These are phyloP conservation scores for Phoma herbarum DNA, from an alignment of 2,329 filamentous ascomycete species.

Conservation along the genomic window DNA sequence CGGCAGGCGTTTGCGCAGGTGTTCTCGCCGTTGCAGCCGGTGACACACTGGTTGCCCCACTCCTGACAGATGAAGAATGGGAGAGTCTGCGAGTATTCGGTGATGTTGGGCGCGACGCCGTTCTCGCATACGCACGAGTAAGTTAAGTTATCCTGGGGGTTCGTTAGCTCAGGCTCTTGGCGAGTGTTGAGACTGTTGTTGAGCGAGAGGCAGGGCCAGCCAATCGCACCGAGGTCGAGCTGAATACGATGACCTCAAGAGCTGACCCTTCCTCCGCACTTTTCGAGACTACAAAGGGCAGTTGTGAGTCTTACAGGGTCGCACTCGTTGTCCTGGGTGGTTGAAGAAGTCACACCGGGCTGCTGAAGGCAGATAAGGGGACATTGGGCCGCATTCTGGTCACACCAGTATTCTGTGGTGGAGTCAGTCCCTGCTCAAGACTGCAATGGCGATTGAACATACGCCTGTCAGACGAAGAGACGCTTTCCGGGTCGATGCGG, in stretches of 20 bases:
- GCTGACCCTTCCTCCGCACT: background rate
- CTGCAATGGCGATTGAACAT: constrained; percentile 40
- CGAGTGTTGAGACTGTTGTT: constrained; percentile 16
- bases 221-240: constrained; percentile 2
- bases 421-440: constrained; percentile 28
- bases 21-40: constrained; percentile 64
- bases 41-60: constrained; percentile 74
- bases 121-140: constrained; percentile 78
- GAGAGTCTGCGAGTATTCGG: constrained; percentile 79
- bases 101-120: constrained; percentile 72
- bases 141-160: constrained; percentile 59
- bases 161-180: constrained; percentile 10
- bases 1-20: constrained; percentile 56
- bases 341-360: constrained; percentile 54
- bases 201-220: constrained; percentile 1
- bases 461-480: constrained; percentile 64
- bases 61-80: constrained; percentile 79
- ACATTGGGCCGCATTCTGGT: constrained; percentile 69
- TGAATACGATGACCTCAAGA: background rate
- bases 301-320: constrained; percentile 61
- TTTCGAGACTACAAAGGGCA: background rate
- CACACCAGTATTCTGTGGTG: constrained; percentile 69
- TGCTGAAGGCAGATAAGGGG: constrained; percentile 76
- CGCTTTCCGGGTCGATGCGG: constrained; percentile 69
- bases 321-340: constrained; percentile 70